Base-by-base conservation (phyloP, 169 alveolate genomes). In the Babesia ovis region DNA sequence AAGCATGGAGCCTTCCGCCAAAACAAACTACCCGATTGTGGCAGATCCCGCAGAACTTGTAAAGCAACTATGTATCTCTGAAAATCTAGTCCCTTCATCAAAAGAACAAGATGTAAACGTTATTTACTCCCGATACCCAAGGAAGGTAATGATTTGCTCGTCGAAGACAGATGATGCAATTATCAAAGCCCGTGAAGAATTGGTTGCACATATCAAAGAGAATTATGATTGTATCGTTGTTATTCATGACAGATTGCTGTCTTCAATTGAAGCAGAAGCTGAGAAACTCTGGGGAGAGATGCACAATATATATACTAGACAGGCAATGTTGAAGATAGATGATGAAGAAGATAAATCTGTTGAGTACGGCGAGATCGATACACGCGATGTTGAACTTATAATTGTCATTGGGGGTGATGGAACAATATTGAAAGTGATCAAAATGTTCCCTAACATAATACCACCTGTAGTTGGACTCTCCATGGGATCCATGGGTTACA, bases 351-450 rank as follows among this genome's bases (percentile, higher is more conserved):
- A 41, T 18, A 6, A 5, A 48, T 20, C 20, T 12, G 68, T 53
- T 16, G 60, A 39, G 37, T 46, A 41, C 8, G 22, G 51, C 5
- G 68, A 60, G 32, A 54, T 66, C 22, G 72, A 79, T 20, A 20
- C 66, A 14, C 57, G 68, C 1, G 70, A 79, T 37, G 92, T 95
- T 16, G 92, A 94, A 31, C 85, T 92, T 22, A 91, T 94, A 1
- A 83, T 96, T 27, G 91, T 95, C n/a, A 77, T 94, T 0, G 99
- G 99, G 23, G 98, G 98, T 2, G 99, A 96, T 72, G 98, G 99
- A 3, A 95, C 99, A 27, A 89, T 95, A 32, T 77, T 96, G 50
- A 91, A 94, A 89, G 96, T 95, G 2, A 91, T 93, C 12, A 90
- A 87, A 64, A 80, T 93, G 68, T 95, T 95, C 74, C 90, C 77